Percentiles rank a stretch among this genome's conserved stretches.
These are phyloP conservation scores for Citrullus mucosospermus DNA, from an alignment of 306 rosid genomes.

Conservation along the genomic window DNA sequence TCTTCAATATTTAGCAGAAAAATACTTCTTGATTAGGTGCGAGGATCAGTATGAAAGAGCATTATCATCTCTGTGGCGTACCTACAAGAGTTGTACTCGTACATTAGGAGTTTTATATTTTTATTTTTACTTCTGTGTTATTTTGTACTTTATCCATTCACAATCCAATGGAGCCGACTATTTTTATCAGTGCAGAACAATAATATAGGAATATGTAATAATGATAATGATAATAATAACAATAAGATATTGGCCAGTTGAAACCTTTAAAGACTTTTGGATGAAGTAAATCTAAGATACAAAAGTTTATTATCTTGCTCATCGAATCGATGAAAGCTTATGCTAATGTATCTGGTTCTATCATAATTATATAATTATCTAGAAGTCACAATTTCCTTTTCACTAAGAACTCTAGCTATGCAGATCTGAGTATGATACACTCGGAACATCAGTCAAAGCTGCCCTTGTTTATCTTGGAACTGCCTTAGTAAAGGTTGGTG, in stretches of 20 bases:
- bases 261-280: not conserved
- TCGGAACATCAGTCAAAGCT: constrained; percentile 82
- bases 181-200: not conserved
- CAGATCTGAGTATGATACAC: constrained; percentile 98
- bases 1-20: not conserved
- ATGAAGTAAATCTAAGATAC: not conserved
- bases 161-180: not conserved
- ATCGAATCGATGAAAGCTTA: not conserved
- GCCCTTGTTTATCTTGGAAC: constrained; percentile 92
- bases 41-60: not conserved
- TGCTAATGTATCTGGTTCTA: not conserved
- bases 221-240: no score
- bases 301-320: not conserved
- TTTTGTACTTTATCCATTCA: not conserved
- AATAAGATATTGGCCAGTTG: not conserved
- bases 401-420: constrained; percentile 4
- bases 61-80: not conserved
- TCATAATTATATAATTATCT: not conserved
- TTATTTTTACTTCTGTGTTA: not conserved
- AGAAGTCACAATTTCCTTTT: not conserved
- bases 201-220: not conserved
- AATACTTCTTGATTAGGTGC: not conserved
- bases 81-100: not conserved
- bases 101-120: not conserved
- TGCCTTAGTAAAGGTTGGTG: constrained; percentile 75